These are phyloP conservation scores for Pestalotiopsis sp. DNA, from an alignment of 2,329 filamentous ascomycete species.

Conservation along the genomic window DNA sequence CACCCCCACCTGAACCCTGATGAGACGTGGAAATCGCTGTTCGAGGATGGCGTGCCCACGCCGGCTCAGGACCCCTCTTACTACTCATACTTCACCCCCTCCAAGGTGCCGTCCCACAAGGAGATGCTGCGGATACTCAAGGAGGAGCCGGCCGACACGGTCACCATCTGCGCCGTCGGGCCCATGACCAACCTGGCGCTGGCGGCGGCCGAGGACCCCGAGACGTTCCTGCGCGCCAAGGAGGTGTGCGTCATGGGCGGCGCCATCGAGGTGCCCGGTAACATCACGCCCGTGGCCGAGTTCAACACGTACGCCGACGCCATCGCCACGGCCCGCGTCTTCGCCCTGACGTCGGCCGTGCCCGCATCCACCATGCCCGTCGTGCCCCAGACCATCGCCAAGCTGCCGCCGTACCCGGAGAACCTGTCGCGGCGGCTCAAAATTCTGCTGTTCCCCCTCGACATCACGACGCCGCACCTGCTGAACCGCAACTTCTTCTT, in stretches of 20 bases:
- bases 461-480: slow-evolving; percentile 74
- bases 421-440: slow-evolving; percentile 65
- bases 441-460: slow-evolving; percentile 73
- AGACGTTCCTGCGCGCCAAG: slow-evolving; percentile 85
- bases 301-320: slow-evolving; percentile 96
- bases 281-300: slow-evolving; percentile 83
- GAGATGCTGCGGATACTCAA: slow-evolving; percentile 87
- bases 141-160: slow-evolving; percentile 79
- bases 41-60: slow-evolving; percentile 44
- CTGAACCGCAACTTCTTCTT: slow-evolving; percentile 64
- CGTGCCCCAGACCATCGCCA: slow-evolving; percentile 51
- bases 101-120: slow-evolving; percentile 72
- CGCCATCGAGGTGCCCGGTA: slow-evolving; percentile 77
- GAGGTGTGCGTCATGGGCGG: slow-evolving; percentile 97
- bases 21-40: slow-evolving; percentile 75
- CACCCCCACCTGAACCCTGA: slow-evolving; percentile 74
- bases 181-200: slow-evolving; percentile 93
- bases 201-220: slow-evolving; percentile 84
- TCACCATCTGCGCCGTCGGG: slow-evolving; percentile 89
- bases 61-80: slow-evolving; percentile 45
- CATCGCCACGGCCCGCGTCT: slow-evolving; percentile 75
- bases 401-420: slow-evolving; percentile 64
- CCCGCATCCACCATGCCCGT: slow-evolving; percentile 83
- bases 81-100: slow-evolving; percentile 72
- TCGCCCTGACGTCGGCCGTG: slow-evolving; percentile 72